phyloP scores from a whole-genome alignment of 2,329 filamentous ascomycete species.

The Fusarium lyarnte region DNA sequence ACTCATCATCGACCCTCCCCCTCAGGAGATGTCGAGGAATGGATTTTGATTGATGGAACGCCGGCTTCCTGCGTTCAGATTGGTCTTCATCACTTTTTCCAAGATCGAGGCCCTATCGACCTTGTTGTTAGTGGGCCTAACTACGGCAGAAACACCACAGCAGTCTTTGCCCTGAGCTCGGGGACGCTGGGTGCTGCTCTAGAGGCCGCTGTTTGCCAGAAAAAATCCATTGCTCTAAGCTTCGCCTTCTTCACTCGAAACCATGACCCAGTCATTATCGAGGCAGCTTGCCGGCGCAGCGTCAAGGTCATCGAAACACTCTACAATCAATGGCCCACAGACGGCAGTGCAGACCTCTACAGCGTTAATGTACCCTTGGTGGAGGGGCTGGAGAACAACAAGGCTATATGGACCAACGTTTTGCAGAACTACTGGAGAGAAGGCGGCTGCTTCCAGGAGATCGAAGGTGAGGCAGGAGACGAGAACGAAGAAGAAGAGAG shows the following conservation, averaged over 20 bases:
- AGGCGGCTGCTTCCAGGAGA: slow-evolving; percentile 87
- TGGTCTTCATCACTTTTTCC: slow-evolving; percentile 81
- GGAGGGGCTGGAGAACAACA: slow-evolving; percentile 74
- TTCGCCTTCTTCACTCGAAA: slow-evolving; percentile 90
- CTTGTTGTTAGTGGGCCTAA: slow-evolving; percentile 84
- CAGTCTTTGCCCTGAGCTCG: slow-evolving; percentile 80
- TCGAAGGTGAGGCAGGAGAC: slow-evolving; percentile 72
- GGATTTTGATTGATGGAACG: slow-evolving; percentile 83
- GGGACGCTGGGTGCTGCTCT: slow-evolving; percentile 81
- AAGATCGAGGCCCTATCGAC: slow-evolving; percentile 76
- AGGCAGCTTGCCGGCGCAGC: slow-evolving; percentile 77
- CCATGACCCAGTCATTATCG: slow-evolving; percentile 84
- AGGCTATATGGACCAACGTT: slow-evolving; percentile 85
- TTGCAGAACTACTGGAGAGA: slow-evolving; percentile 89
- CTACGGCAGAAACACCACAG: slow-evolving; percentile 84
- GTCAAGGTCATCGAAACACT: slow-evolving; percentile 84
- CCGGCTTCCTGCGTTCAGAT: slow-evolving; percentile 86
- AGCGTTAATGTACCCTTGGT: slow-evolving; percentile 90
- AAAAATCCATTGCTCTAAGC: slow-evolving; percentile 80
- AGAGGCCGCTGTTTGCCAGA: slow-evolving; percentile 77
- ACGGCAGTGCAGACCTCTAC: slow-evolving; percentile 80
- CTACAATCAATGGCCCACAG: slow-evolving; percentile 75
- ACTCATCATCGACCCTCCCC: slow-evolving; percentile 68
- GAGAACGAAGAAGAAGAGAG: slow-evolving; percentile 76
- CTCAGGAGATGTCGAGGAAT: slow-evolving; percentile 72